Evolutionary conservation across 2,329 filamentous ascomycete species (phyloP).

Genomic region (Stachybotrys chlorohalonatus): DNA sequence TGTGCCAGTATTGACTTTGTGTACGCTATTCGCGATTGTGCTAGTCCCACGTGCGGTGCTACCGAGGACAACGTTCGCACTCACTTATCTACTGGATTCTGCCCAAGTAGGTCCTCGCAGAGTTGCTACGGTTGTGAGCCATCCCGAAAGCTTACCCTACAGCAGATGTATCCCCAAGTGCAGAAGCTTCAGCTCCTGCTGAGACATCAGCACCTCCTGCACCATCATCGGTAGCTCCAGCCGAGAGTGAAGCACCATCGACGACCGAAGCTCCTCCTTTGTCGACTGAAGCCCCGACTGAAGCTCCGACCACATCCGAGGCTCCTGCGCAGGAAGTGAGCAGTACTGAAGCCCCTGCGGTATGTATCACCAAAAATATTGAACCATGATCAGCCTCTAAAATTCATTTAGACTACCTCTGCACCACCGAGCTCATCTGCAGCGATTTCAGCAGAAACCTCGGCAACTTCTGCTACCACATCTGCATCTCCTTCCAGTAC

Average conservation of each 20-base stretch:
- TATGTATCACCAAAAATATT: not conserved
- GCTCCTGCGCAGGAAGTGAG: not conserved
- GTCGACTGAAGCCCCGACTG: not conserved
- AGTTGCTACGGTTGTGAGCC: not conserved
- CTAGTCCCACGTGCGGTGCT: slow-evolving; percentile 17
- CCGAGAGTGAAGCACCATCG: not conserved
- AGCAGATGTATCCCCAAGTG: not conserved
- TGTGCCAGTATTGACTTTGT: slow-evolving; percentile 25
- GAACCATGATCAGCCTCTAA: not conserved
- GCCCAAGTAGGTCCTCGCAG: slow-evolving; percentile 10
- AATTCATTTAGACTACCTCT: not conserved
- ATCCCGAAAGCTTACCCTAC: not conserved
- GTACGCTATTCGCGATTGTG: slow-evolving; percentile 31
- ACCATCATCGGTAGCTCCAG: not conserved
- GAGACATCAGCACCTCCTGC: not conserved
- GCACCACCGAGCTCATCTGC: not conserved
- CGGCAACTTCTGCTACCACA: slow-evolving; percentile 5
- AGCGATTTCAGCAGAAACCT: not conserved
- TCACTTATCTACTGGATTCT: slow-evolving; percentile 11
- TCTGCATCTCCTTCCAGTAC: slow-evolving; percentile 7
- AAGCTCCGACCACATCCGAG: not conserved
- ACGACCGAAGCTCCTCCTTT: not conserved
- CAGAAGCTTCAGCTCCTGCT: not conserved
- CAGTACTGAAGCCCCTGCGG: not conserved
- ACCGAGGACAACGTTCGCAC: slow-evolving; percentile 10